Evolutionary conservation across 1,284 basidiomycete species (phyloP), one percentile per base, ranked within the genome.

Genomic region (Melampsora larici-populina): DNA sequence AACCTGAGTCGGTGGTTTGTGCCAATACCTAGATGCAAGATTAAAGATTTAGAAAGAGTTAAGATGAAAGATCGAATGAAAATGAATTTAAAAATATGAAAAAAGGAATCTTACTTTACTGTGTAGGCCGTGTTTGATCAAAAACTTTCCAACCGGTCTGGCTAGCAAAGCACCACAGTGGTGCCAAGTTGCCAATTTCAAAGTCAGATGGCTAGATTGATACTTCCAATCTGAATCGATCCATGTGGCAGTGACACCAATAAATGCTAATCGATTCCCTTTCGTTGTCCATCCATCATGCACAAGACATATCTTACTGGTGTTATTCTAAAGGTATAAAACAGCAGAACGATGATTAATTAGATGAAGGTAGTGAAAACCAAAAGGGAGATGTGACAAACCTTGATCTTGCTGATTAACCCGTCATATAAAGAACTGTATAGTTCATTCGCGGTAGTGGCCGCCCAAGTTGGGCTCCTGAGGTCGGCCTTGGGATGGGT

Each of bases 231-330:
- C 65, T 5, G 26, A n/a, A 24, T 67, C 36, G 21, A 67, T 67
- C 18, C 43, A 66, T 3, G 64, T 15, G 29, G 8, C 64, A 4
- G 64, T 36, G 18, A 40, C 29, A 17, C 64, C 64, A 66, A 66
- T 66, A 9, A 9, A 66, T 1, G 40, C 65, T 26, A 18, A 46
- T 7, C 33, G 65, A 33, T 67, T 67, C 29, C 65, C 65, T 67
- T 67, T 69, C 1, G 66, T 69, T n/a, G 40, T 69, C 66, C 66
- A 69, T 6, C 48, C 43, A 13, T 69, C 33, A 40, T 69, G 66
- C 33, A 69, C 33, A 26, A 69, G 46, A 49, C 51, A 49, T 36
- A 69, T 49, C 2, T 69, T 69, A 40, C 66, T 69, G 1, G 33
- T 26, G 21, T 24, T n/a, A 48, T 9, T 40, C 66, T 69, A 26